Evolutionary conservation across 305 asterid species (phyloP).

Genomic region (Fraxinus velutina): DNA sequence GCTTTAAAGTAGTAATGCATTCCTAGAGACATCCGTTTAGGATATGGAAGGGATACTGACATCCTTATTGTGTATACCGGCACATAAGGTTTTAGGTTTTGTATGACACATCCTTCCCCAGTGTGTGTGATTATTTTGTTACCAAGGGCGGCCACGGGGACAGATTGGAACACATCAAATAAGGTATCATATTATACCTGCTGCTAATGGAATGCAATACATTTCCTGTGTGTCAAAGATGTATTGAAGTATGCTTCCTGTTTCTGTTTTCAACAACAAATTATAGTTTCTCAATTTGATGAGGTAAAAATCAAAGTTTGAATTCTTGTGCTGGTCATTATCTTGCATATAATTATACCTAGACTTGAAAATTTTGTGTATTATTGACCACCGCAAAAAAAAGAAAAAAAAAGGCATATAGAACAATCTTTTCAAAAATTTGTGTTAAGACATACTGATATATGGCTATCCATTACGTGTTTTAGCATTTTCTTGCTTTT

Average conservation of each 20-base stretch:
- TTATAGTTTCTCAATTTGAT: neutral
- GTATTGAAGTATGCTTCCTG: neutral
- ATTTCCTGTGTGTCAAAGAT: neutral
- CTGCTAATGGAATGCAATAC: neutral
- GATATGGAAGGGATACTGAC: neutral
- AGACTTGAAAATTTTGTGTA: neutral
- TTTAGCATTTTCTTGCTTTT: neutral
- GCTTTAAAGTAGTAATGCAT: neutral
- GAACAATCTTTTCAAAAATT: neutral
- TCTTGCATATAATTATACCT: neutral
- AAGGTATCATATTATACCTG: neutral
- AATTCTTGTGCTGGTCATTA: neutral
- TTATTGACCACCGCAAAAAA: neutral
- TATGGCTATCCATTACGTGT: neutral
- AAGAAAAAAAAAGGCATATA: neutral
- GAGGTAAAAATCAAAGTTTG: neutral
- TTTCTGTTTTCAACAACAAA: neutral
- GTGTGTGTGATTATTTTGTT: neutral
- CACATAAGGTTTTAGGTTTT: neutral
- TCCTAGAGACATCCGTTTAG: neutral
- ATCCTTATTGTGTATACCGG: neutral
- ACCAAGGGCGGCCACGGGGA: neutral
- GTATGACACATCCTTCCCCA: neutral
- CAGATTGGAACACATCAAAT: neutral
- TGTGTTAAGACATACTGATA: neutral